Evolutionary conservation across 2,329 filamentous ascomycete genomes (phyloP).

Genomic region (Clarireedia monteithiana): DNA sequence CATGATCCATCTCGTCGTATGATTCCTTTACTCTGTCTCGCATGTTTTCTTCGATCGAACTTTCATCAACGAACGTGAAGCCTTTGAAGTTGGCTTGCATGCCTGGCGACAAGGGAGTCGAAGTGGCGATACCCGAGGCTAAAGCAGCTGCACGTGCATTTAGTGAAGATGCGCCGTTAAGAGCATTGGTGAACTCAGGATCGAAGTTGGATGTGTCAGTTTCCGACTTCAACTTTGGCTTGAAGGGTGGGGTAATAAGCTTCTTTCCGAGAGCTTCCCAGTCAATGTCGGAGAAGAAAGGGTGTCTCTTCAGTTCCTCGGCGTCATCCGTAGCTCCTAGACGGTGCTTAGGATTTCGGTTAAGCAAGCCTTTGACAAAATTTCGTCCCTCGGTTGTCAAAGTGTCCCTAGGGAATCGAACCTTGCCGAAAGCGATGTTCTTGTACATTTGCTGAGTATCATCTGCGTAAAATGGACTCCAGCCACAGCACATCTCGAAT

Average conservation of each 20-base stretch:
- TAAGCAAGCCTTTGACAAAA: slow-evolving; percentile 95
- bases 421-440: slow-evolving; percentile 98
- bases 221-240: slow-evolving; percentile 92
- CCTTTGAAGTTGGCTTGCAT: slow-evolving; percentile 98
- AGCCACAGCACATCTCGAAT: slow-evolving; percentile 99
- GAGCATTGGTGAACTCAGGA: slow-evolving; percentile 92
- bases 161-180: slow-evolving; percentile 78
- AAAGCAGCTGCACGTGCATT: slow-evolving; percentile 86
- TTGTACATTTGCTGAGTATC: slow-evolving; percentile 99
- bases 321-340: slow-evolving; percentile 87
- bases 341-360: slow-evolving; percentile 92
- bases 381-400: slow-evolving; percentile 91
- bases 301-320: slow-evolving; percentile 85
- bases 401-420: slow-evolving; percentile 90
- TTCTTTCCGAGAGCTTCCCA: slow-evolving; percentile 86
- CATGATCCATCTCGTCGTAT: slow-evolving; percentile 55
- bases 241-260: slow-evolving; percentile 91
- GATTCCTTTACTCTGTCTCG: slow-evolving; percentile 41
- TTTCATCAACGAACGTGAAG: slow-evolving; percentile 99
- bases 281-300: slow-evolving; percentile 91
- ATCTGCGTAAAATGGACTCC: slow-evolving; percentile 98
- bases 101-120: slow-evolving; percentile 86
- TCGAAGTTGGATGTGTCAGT: slow-evolving; percentile 98
- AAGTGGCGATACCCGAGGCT: slow-evolving; percentile 77
- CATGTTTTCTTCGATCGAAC: slow-evolving; percentile 84